Evolutionary conservation across 148 eudicot genomes (phyloP), one percentile per base, ranked within the genome.

Genomic region (Agrostemma githago): DNA sequence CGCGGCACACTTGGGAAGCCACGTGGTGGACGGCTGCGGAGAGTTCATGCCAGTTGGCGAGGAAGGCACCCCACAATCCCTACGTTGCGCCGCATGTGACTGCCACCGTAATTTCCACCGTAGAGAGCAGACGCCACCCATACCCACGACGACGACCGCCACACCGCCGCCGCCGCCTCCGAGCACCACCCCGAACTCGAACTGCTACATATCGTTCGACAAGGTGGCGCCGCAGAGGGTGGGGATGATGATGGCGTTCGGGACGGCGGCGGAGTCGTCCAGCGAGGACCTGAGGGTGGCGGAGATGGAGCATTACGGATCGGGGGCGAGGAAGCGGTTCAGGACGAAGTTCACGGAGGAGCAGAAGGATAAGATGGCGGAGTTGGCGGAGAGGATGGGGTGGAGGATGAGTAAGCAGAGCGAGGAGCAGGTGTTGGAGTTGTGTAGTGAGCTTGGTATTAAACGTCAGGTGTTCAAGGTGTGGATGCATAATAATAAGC

Each of bases 21-120:
- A 88, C 82, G 97, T 86, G 51, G 72, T 86, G 0, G 98, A 94
- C 68, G 98, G 98, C 1, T 94, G 98, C 53, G 93, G 97, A 1
- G 98, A 94, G 68, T 94, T 91, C 79, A 89, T 91, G 97, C 92
- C 97, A 0, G 70, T 74, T 38, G 97, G 91, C 21, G 82, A 84
- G 1, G 90, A 79, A 34, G 89, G 81, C 15, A 80, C 86, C 41
- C 82, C 77, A 48, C 84, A 72, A 68, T 74, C 82, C 61, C 56
- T 93, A 3, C 79, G 83, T 21, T 94, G 98, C 64, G 97, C 98
- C 1, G 98, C 98, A 14, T 94, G 98, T 46, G 87, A 84, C 15
- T 94, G 98, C 72, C 98, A 94, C 76, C 91, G 98, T 37, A 94
- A 82, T 51, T 94, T 94, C 72, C 98, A 94, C 87, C 78, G 95